Conservation (phyloP, 2,329 filamentous ascomycete genomes). For the Monilinia fructigena region DNA sequence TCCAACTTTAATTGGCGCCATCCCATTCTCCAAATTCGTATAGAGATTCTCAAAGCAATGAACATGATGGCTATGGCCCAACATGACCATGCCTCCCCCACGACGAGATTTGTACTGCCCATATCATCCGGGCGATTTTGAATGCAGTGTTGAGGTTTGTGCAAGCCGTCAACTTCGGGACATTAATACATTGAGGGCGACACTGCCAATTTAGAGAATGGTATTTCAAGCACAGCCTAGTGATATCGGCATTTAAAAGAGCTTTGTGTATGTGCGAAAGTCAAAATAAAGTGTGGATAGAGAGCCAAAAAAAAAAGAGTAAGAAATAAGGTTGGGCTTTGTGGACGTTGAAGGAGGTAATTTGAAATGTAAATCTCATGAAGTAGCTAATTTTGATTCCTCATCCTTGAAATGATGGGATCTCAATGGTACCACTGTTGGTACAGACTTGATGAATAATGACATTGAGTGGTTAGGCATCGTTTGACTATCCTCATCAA, state of each 20-base stretch:
- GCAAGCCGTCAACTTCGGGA: not conserved
- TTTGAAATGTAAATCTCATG: not conserved
- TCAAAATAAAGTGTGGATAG: slow-evolving; percentile 1
- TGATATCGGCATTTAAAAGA: not conserved
- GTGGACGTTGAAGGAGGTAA: not conserved
- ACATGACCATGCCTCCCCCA: slow-evolving; percentile 19
- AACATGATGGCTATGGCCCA: slow-evolving; percentile 19
- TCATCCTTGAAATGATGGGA: not conserved
- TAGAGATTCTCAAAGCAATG: not conserved
- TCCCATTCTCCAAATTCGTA: slow-evolving; percentile 9
- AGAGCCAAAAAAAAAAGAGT: not conserved
- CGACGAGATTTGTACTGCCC: slow-evolving; percentile 8
- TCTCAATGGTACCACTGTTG: no score
- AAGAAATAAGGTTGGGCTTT: not conserved
- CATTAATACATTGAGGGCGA: not conserved
- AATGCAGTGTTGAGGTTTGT: slow-evolving; percentile 3
- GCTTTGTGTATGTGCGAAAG: not conserved
- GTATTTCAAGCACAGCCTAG: not conserved
- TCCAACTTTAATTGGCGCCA: slow-evolving; percentile 11
- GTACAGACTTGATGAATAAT: no score
- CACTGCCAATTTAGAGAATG: not conserved
- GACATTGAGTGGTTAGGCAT: not conserved
- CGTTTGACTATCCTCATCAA: not conserved
- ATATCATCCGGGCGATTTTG: slow-evolving; percentile 14
- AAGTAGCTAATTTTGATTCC: not conserved